Evolutionary conservation across 352 stramenopile genomes (phyloP), one percentile per base, ranked within the genome.

Genomic region (Blastocystis sp.): DNA sequence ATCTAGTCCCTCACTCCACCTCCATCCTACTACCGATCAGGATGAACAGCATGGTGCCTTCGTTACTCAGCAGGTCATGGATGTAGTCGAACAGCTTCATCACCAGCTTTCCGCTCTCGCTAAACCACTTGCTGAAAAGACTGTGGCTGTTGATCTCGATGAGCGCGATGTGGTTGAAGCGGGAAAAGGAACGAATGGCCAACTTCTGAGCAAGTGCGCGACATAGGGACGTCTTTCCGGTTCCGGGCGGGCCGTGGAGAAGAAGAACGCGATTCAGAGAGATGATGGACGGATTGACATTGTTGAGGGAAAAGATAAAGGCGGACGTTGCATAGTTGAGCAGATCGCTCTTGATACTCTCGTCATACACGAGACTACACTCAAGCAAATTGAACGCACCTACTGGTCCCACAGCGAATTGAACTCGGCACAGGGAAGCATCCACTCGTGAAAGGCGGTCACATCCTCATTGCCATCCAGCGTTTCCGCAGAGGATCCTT

Each of bases 91-190:
- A 97, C 9, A 97, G 91, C 80, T 94, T 94, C 90, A 93, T 94
- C 38, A 97, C 93, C 10, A 97, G 91, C 89, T 97, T 97, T 21
- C 94, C 94, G 65, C 92, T 96, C 88, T 97, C 94, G 21, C 92
- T 96, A 90, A 97, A 97, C 94, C 94, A 97, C 91, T 97, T 92
- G 28, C 53, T 91, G 70, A 97, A 97, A 10, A 97, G 91, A 38
- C 92, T 96, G 90, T 97, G 94, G 9, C 93, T 94, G 41, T 97
- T 96, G 76, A 97, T 95, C 88, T 97, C 94, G 14, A 97, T 88
- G 28, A 97, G 86, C 38, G 92, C 91, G 23, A 93, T 92, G 52
- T 91, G 92, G 23, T 90, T 89, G 43, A 91, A 96, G 88, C 91
- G 91, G 34, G 92, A 90, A 1, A 89, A 90, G 21, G 96, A 89